Evolutionary conservation across 2,329 filamentous ascomycete genomes (phyloP), one percentile per base, ranked within the genome.

Genomic region (Monosporascus ibericus): DNA sequence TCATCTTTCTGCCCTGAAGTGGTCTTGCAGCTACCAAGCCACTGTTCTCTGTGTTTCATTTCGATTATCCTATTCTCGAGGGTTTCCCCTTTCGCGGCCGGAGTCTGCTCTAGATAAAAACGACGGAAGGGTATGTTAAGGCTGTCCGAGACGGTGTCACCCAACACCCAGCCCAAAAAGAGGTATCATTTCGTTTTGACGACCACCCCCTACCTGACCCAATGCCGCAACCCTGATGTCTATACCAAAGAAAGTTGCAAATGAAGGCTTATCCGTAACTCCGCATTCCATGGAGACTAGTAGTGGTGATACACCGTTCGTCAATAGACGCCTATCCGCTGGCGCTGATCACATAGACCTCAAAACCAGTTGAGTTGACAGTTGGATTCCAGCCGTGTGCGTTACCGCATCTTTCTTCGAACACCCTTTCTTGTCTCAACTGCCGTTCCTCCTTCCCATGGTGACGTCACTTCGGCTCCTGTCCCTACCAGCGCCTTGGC

Each of bases 401-500:
- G 42, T 27, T 17, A 27, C 25, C 42, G 42, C 20, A 46, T 17
- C 22, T 18, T n/a, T n/a, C 17, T 40, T 30, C 20, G 7, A 25
- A 24, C 20, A 8, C 14, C 14, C 47, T 47, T 40, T 11, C 34
- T 34, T 38, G 34, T 34, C 52, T 51, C 20, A 59, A 40, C 48
- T 50, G 27, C 50, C 57, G 47, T 53, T 55, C 37, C 54, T 48
- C 44, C 61, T 60, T 37, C 55, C 56, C 60, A 67, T 63, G 30
- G 62, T 63, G 52, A 58, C 67, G 48, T 70, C 65, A 55, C 73
- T 76, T 48, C 70, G 69, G 59, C 74, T 75, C 55, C 73, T 69
- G 50, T 75, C 72, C 48, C 74, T 70, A 54, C 73, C 72, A 34
- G 74, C 74, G 47, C 78, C 78, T 58, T 81, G 76, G 52, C 73